These are phyloP conservation scores for Beauveria caledonica DNA, from an alignment of 2,329 filamentous ascomycete species.

Conservation along the genomic window DNA sequence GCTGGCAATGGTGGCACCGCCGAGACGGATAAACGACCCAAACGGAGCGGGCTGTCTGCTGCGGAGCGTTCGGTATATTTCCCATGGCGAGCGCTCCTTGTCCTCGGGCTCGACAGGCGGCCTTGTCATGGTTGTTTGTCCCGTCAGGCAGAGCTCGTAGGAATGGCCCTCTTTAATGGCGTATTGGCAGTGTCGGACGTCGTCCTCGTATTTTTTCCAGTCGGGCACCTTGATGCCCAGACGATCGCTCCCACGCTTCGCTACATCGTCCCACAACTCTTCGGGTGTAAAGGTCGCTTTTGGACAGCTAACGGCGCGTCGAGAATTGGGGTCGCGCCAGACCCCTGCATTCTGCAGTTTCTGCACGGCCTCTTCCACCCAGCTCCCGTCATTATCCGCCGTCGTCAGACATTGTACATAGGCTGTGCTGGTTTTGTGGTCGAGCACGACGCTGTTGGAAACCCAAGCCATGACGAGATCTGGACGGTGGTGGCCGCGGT, in stretches of 20 bases:
- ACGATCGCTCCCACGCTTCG: constrained; percentile 5
- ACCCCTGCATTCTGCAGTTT: constrained; percentile 24
- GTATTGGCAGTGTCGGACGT: constrained; percentile 62
- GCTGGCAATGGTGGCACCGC: constrained; percentile 62
- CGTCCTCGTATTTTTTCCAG: constrained; percentile 49
- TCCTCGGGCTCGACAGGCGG: constrained; percentile 27
- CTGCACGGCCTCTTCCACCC: constrained; percentile 23
- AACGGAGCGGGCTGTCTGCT: constrained; percentile 73
- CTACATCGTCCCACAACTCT: constrained; percentile 14
- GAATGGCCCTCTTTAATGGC: constrained; percentile 70
- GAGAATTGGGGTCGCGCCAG: constrained; percentile 22
- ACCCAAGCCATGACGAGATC: constrained; percentile 73
- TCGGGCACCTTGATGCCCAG: constrained; percentile 32
- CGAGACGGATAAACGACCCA: constrained; percentile 70
- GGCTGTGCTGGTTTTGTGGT: constrained; percentile 54
- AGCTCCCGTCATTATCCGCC: constrained; percentile 21
- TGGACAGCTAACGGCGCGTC: constrained; percentile 3
- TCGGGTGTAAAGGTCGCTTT: constrained; percentile 2
- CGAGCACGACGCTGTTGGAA: constrained; percentile 67
- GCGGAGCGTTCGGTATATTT: constrained; percentile 63
- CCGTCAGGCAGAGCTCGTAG: constrained; percentile 79
- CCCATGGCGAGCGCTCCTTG: constrained; percentile 50
- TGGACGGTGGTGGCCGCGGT: constrained; percentile 38
- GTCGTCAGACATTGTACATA: constrained; percentile 49
- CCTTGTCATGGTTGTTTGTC: constrained; percentile 56